Evolutionary conservation across 2,329 filamentous ascomycete genomes (phyloP), one percentile per base, ranked within the genome.

Genomic region (Aquanectria penicillioides): DNA sequence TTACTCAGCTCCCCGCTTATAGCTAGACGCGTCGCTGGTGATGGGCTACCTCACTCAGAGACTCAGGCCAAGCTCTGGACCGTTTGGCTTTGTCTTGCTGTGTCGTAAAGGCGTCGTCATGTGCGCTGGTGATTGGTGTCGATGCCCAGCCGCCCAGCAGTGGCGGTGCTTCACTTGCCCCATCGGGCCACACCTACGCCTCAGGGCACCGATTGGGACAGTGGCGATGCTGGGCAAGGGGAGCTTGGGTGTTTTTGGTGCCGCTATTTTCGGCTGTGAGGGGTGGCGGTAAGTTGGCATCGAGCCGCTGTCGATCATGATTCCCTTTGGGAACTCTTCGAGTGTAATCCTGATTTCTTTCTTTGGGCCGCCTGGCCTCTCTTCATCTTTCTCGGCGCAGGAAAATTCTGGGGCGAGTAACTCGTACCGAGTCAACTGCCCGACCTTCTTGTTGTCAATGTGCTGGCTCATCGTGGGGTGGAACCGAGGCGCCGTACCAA

Each of bases 1-100:
- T 57, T 53, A 57, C 58, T 61, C 58, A 61, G 58, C 58, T 50
- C 34, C 34, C 47, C 57, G 44, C 51, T 56, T 50, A 37, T 52
- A 23, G 12, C 7, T 20, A 33, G 22, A 37, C 28, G 26, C 29
- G 50, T 23, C 40, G 15, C 38, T 34, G 29, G 34, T 40, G 40
- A 26, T 13, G 12, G 47, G 47, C 47, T 46, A 40, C 47, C 54
- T 57, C 54, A 23, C n/a, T n/a, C n/a, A n/a, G n/a, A n/a, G n/a
- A n/a, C n/a, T n/a, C 20, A 40, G 37, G 15, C 37, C 37, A 31
- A n/a, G 20, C 17, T 12, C n/a, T 47, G 22, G 11, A 6, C 29
- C 2, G 22, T 29, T 26, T 28, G 22, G 41, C 10, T 17, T 12
- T 15, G 22, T 48, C 28, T 36, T 22, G 7, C 15, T 15, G 23